Evolutionary conservation across 1,284 basidiomycete species (phyloP), one percentile per base, ranked within the genome.

Genomic region (Anthracocystis setariae): DNA sequence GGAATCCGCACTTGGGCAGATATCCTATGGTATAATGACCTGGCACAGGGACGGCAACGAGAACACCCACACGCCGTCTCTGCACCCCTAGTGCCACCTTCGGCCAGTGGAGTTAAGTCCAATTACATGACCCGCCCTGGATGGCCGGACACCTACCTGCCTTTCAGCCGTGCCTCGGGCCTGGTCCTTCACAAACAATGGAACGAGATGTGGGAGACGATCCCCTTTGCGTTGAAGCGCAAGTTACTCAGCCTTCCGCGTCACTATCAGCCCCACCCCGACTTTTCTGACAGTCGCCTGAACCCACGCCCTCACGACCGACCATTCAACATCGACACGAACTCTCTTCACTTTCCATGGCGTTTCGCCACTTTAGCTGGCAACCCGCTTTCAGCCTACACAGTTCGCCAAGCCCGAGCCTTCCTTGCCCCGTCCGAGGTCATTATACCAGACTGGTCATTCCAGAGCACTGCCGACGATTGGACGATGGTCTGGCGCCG

Each of bases 191-290:
- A 48, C 23, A 48, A 38, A 33, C 46, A 38, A 21, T 48, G 35
- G 46, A 48, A 48, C 21, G 13, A 23, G 5, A 48, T 48, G 46
- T 48, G 46, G 46, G 46, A 48, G 17, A n/a, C 35, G 3, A 37
- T 48, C n/a, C 21, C 33, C 21, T 21, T 37, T 39, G 46, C 46
- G 25, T 35, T 48, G 21, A 20, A 21, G n/a, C 33, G 21, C 33
- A 48, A 48, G 25, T 18, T 46, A 1, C 38, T 17, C 8, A 38
- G 12, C 17, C 21, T 48, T 7, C 33, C 35, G 3, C 33, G 23
- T 35, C 46, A 48, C 32, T 48, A 48, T n/a, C 21, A 48, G 21
- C 33, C 35, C n/a, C 46, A 48, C 21, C 46, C 46, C n/a, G 46
- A 48, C 46, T 38, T 48, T 23, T 48, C 46, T n/a, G 21, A 24